Conservation (phyloP, 345 rosid species). For the Dovyalis caffra region DNA sequence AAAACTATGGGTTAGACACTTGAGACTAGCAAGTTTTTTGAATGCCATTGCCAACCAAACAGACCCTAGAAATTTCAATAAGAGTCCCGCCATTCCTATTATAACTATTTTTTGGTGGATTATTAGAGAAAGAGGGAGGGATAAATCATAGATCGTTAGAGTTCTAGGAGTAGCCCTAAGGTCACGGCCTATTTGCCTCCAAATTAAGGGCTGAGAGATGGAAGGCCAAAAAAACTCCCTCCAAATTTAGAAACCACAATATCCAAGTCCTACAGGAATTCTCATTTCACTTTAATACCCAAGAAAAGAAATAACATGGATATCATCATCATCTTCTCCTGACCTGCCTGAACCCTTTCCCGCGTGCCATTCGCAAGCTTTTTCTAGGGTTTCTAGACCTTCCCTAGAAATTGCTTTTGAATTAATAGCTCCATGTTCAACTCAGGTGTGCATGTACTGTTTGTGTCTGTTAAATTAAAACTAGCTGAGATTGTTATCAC, state of each 20-base stretch:
- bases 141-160: no score
- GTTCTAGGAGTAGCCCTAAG: neutral
- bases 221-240: conserved; percentile 7
- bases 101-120: neutral
- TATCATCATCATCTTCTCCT: conserved; percentile 18
- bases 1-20: no score
- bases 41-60: neutral
- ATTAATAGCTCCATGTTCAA: conserved; percentile 36
- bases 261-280: conserved; percentile 17
- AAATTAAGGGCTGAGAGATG: conserved; percentile 31
- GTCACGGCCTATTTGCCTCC: conserved; percentile 27
- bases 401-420: conserved; percentile 39
- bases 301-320: conserved; percentile 20
- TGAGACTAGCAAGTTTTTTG: neutral
- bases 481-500: neutral
- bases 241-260: conserved; percentile 40
- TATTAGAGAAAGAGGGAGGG: neutral
- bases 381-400: conserved; percentile 37
- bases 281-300: conserved; percentile 3
- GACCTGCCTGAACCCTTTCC: conserved; percentile 26
- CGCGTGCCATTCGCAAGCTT: conserved; percentile 7
- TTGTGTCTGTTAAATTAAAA: neutral
- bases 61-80: neutral
- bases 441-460: conserved; percentile 23
- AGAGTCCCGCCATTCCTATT: neutral